Evolutionary conservation across 768 basidiomycete species (phyloP), one percentile per base, ranked within the genome.

Genomic region (Termitomyces sp.): DNA sequence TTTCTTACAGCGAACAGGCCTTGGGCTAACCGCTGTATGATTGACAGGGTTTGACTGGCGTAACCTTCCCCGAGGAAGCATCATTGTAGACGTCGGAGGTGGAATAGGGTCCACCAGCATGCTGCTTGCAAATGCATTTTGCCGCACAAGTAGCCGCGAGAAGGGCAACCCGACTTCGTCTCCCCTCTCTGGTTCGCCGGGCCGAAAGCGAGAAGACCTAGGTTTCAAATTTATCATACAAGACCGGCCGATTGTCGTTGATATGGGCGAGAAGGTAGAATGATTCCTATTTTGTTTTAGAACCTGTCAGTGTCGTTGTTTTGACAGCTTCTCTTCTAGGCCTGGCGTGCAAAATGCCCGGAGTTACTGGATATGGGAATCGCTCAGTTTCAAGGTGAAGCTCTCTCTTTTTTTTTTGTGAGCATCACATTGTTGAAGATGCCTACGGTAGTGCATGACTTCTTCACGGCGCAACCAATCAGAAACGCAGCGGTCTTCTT

Each of bases 71-170:
- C 67, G 68, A n/a, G 79, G 77, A 13, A 76, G 82, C 9, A 67
- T 82, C 3, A 73, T 89, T 13, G 80, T 88, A 5, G 88, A 89
- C 57, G 85, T 89, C 3, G 87, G 88, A 1, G 88, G 88, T 14
- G 87, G 88, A 3, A 83, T 88, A 36, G 88, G 88, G 16, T 74
- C 75, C 16, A 74, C 74, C 2, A 72, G 68, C 30, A 77, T 77
- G 76, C 35, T 76, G 43, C 67, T 77, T 4, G 74, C 74, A 35
- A 70, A 70, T 44, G 70, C 70, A 16, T 74, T 69, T 59, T 76
- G 78, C 5, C 61, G 54, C 6, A 26, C 57, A 28, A 20, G 38
- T 36, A 26, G 28, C 20, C 36, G 58, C n/a, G 23, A 43, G 20
- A 49, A 50, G 18, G 30, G 26, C 12, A 38, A 35, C 28, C 26